Percentiles rank a stretch among this genome's conserved stretches.
Evolutionary conservation across 2,329 filamentous ascomycete genomes (phyloP).

Genomic region (Intubia oerlemansii): DNA sequence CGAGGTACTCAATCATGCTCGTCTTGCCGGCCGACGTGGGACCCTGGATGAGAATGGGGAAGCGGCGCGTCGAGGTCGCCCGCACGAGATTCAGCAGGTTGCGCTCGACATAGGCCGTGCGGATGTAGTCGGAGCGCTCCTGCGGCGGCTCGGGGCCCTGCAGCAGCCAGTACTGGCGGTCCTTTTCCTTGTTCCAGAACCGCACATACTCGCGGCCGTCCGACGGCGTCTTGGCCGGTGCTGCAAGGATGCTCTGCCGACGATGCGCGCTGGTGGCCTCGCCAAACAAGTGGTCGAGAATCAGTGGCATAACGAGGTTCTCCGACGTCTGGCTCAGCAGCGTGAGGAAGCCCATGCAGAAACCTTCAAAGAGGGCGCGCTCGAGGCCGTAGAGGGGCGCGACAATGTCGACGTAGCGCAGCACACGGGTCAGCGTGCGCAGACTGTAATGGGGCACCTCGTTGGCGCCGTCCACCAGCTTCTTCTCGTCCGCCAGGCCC

Average conservation of each 20-base stretch:
- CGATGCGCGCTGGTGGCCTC: constrained; percentile 28
- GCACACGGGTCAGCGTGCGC: constrained; percentile 71
- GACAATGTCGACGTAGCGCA: constrained; percentile 76
- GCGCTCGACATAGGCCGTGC: constrained; percentile 83
- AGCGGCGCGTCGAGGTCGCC: constrained; percentile 76
- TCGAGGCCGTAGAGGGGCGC: constrained; percentile 67
- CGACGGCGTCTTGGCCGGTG: constrained; percentile 54
- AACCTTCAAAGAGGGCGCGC: constrained; percentile 78
- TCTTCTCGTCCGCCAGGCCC: constrained; percentile 56
- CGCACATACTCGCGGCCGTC: constrained; percentile 63
- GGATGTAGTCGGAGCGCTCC: constrained; percentile 77
- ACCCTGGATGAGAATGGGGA: constrained; percentile 87
- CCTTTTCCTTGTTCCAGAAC: constrained; percentile 40
- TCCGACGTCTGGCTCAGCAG: constrained; percentile 70
- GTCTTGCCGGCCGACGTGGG: constrained; percentile 96
- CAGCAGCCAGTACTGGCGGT: constrained; percentile 74
- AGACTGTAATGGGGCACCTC: constrained; percentile 96
- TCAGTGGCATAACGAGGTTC: constrained; percentile 52
- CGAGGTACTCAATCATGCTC: constrained; percentile 97
- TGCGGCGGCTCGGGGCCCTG: constrained; percentile 47
- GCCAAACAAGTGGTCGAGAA: constrained; percentile 60
- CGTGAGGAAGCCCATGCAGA: constrained; percentile 94
- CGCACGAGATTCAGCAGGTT: constrained; percentile 90
- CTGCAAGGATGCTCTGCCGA: constrained; percentile 49
- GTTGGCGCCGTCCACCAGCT: constrained; percentile 81